These are phyloP conservation scores for Ophiostoma perfectum DNA, from an alignment of 2,329 filamentous ascomycete genomes.

Conservation along the genomic window DNA sequence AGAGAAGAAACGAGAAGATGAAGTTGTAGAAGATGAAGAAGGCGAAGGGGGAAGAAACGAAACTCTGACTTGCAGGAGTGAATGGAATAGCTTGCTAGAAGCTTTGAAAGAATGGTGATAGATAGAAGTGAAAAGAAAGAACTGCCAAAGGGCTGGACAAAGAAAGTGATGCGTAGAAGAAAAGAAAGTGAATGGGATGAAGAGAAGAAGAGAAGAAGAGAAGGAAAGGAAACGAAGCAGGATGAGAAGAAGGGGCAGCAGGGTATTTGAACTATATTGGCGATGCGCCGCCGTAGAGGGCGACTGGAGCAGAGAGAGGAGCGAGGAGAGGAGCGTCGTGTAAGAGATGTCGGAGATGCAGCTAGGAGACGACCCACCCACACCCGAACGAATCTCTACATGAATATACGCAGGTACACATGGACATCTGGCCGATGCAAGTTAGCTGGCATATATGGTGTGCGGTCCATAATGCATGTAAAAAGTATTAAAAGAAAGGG, in stretches of 20 bases:
- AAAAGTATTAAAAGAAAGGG: too few relatives aligned
- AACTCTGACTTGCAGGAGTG: conserved; percentile 25
- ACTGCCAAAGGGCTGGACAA: conserved; percentile 16
- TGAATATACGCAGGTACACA: not conserved
- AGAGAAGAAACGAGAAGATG: not conserved
- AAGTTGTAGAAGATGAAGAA: conserved; percentile 10
- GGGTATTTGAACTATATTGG: conserved; percentile 11
- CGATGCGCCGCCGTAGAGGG: not conserved
- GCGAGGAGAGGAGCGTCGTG: not conserved
- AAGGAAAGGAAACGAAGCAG: not conserved
- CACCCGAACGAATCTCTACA: not conserved
- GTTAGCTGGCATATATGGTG: too few relatives aligned
- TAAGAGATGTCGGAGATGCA: conserved; percentile 8
- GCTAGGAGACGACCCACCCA: not conserved
- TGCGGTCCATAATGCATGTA: too few relatives aligned
- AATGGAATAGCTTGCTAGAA: conserved; percentile 25
- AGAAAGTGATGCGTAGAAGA: conserved; percentile 11
- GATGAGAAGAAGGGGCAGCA: not conserved
- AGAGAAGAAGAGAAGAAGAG: not conserved
- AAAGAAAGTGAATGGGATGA: conserved; percentile 12
- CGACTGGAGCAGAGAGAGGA: not conserved
- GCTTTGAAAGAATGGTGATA: conserved; percentile 23
- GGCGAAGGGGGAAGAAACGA: conserved; percentile 23
- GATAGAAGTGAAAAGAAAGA: conserved; percentile 9
- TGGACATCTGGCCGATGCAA: not conserved